phyloP scores from a whole-genome alignment of 1,139 yeast genomes.

The Zygosaccharomyces sapae region DNA sequence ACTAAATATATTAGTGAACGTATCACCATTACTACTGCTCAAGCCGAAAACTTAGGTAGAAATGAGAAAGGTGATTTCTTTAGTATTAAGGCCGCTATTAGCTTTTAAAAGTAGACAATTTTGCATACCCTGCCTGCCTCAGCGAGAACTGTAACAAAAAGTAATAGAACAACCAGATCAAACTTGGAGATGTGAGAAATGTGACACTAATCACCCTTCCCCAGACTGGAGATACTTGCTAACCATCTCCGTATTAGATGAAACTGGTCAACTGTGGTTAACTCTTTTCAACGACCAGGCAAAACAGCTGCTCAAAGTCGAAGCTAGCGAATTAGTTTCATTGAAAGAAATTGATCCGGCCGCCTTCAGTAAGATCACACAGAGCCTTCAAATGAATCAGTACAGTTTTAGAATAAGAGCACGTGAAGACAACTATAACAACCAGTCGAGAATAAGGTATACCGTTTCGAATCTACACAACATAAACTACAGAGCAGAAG shows the following conservation, averaged over 20 bases:
- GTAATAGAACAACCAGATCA: constrained; percentile 69
- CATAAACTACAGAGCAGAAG: constrained; percentile 59
- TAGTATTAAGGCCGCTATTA: constrained; percentile 66
- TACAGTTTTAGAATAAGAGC: constrained; percentile 75
- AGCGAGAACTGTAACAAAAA: constrained; percentile 72
- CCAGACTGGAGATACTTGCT: constrained; percentile 80
- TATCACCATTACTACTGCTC: constrained; percentile 63
- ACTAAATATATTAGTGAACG: constrained; percentile 44
- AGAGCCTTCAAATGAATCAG: constrained; percentile 60
- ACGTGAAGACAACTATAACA: constrained; percentile 78
- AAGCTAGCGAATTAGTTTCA: constrained; percentile 63
- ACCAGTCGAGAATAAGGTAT: constrained; percentile 70
- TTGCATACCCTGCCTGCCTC: constrained; percentile 89
- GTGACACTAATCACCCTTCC: constrained; percentile 61
- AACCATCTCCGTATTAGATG: constrained; percentile 68
- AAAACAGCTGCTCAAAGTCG: constrained; percentile 55
- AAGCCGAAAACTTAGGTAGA: constrained; percentile 65
- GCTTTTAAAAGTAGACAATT: constrained; percentile 67
- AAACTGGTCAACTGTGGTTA: constrained; percentile 80
- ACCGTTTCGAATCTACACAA: constrained; percentile 54
- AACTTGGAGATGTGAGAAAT: constrained; percentile 90
- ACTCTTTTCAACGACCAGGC: constrained; percentile 88
- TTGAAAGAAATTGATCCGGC: constrained; percentile 48
- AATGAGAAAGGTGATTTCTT: constrained; percentile 78
- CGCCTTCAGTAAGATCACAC: constrained; percentile 48